phyloP scores from a whole-genome alignment of 306 rosid genomes.

The Astragalus glycyphyllos region DNA sequence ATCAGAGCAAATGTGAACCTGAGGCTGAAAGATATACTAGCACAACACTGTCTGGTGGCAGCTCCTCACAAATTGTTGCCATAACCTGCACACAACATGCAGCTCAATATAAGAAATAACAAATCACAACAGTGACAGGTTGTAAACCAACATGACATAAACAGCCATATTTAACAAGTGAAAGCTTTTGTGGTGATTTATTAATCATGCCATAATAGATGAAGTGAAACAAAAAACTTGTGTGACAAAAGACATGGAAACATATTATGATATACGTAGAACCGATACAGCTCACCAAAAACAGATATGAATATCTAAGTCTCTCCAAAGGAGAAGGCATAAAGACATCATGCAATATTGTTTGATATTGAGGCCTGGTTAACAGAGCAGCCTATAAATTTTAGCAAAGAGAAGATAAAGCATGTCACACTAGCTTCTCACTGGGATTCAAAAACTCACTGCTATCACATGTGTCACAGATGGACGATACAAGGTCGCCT shows the following conservation, averaged over 20 bases:
- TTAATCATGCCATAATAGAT: constrained; percentile 19
- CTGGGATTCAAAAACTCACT: constrained; percentile 61
- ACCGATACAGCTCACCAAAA: constrained; percentile 19
- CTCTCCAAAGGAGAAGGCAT: constrained; percentile 32
- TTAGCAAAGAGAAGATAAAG: constrained; percentile 16
- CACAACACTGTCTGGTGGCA: constrained; percentile 80
- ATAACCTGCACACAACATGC: constrained; percentile 65
- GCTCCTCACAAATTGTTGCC: constrained; percentile 98
- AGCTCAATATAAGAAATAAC: constrained; percentile 43
- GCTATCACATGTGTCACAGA: constrained; percentile 90
- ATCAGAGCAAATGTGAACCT: constrained; percentile 61
- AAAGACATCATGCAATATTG: constrained; percentile 8
- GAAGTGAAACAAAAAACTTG: constrained; percentile 20
- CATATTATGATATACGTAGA: constrained; percentile 17
- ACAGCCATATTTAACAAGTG: constrained; percentile 22
- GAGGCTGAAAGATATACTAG: constrained; percentile 90
- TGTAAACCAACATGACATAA: constrained; percentile 20
- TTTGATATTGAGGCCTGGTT: constrained; percentile 25
- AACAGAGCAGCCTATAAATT: constrained; percentile 11
- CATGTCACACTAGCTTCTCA: constrained; percentile 33
- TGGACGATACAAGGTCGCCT: constrained; percentile 90
- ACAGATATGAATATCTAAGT: constrained; percentile 23
- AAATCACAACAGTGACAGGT: constrained; percentile 15
- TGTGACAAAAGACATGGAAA: constrained; percentile 16
- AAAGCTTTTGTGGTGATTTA: constrained; percentile 7